Conservation (phyloP, 148 eudicot genomes). For the Chenopodium album region DNA sequence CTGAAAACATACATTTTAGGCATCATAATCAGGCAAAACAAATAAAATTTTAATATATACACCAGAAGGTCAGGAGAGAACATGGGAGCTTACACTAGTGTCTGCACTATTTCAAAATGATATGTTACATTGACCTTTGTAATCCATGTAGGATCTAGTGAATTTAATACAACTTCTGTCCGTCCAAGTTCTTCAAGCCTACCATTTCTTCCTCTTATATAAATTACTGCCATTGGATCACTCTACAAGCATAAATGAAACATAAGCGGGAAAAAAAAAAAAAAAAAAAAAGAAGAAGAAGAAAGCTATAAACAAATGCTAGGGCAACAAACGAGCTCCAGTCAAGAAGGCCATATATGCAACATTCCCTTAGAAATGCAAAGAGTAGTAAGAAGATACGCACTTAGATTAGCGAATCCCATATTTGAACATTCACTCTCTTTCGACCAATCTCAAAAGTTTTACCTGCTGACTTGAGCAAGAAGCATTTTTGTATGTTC, state of each 20-base stretch:
- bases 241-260: conserved; percentile 53
- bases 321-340: background rate
- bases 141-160: conserved; percentile 87
- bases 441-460: background rate
- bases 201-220: conserved; percentile 81
- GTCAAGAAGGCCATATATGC: background rate
- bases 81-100: conserved; percentile 66
- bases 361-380: background rate
- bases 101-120: conserved; percentile 89
- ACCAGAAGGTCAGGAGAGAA: conserved; percentile 13
- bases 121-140: conserved; percentile 58
- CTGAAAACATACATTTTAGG: conserved; percentile 38
- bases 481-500: background rate
- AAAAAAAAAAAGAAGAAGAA: background rate
- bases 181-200: conserved; percentile 88
- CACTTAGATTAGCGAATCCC: background rate
- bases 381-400: background rate
- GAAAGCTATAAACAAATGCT: background rate
- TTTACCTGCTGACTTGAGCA: background rate
- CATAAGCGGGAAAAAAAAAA: background rate
- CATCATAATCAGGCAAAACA: conserved; percentile 16
- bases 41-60: background rate
- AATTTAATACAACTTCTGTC: conserved; percentile 85
- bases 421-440: background rate
- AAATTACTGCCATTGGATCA: conserved; percentile 90